Evolutionary conservation across 2,329 filamentous ascomycete genomes (phyloP), one percentile per base, ranked within the genome.

Genomic region (Lizonia empirigonia): DNA sequence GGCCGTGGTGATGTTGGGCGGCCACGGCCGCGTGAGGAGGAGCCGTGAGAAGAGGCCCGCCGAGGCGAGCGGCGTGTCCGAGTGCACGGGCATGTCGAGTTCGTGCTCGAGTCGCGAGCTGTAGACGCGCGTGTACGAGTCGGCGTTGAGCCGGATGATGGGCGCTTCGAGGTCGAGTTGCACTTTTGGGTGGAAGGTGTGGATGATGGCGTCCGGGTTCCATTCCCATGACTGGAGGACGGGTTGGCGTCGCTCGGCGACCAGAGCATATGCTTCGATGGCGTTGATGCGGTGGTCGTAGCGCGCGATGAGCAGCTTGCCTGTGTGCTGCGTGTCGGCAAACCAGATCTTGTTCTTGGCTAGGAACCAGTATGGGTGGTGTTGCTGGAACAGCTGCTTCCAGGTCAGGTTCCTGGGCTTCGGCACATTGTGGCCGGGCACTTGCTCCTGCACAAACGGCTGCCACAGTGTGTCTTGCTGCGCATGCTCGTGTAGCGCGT

Each of bases 301-400:
- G 10, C 89, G 85, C n/a, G 82, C 81, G 30, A 96, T 67, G 20
- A 96, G 80, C 33, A 96, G 73, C 67, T 88, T 88, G 0, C 92
- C 92, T 1, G 82, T 86, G 38, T 90, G 80, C 23, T 86, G 82
- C 2, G 79, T 81, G 71, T 96, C 90, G 52, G 85, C 83, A 66
- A 96, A 93, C 92, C 92, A 97, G 57, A 97, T 78, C 72, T 89
- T 92, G 68, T 89, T 80, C 42, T 83, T 85, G 0, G 89, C 80
- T 1, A 97, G 78, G 65, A 96, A 96, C 92, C 92, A 97, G 63
- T 87, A 85, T 0, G 88, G 87, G 57, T 94, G 82, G 68, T 94
- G 89, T 16, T 85, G 80, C 33, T 81, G 76, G 69, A 89, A 96
- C 2, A 96, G 82, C 20, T 88, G 81, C 50, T 83, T 84, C 73